Percentiles rank a stretch among this genome's conserved stretches.
Evolutionary conservation across 139 green algal genomes (phyloP).

Genomic region (Chlorella sp.): DNA sequence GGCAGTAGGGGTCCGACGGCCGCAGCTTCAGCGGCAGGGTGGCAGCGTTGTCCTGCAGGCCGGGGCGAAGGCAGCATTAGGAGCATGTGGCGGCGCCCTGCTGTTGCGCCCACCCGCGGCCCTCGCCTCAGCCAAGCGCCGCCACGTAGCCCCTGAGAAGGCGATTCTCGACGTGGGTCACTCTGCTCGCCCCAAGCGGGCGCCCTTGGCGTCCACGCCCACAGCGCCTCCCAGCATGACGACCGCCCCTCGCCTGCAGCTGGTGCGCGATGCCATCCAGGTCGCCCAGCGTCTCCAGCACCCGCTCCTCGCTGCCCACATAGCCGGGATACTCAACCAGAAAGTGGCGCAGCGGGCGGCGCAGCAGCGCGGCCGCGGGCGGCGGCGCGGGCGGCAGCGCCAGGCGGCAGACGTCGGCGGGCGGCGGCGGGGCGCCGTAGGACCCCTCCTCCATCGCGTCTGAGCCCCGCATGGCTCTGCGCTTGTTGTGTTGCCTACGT

Average conservation of each 20-base stretch:
- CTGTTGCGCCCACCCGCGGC: too few species aligned
- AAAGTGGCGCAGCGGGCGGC: neutral
- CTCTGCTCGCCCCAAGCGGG: too few species aligned
- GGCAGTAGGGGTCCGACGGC: constrained; percentile 19
- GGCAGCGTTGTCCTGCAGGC: constrained; percentile 17
- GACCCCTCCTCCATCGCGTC: too few species aligned
- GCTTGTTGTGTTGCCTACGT: too few species aligned
- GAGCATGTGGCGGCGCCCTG: neutral
- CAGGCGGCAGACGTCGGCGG: neutral
- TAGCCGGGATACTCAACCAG: constrained; percentile 40
- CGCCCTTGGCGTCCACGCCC: too few species aligned
- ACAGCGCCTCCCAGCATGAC: neutral
- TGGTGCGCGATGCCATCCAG: constrained; percentile 23
- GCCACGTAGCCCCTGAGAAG: too few species aligned
- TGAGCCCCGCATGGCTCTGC: too few species aligned
- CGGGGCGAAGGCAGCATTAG: neutral
- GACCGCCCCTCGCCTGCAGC: constrained; percentile 1
- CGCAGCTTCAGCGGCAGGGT: constrained; percentile 27
- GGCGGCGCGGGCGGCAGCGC: neutral
- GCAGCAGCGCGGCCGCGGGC: too few species aligned
- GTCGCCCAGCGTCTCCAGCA: constrained; percentile 33
- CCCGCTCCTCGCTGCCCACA: constrained; percentile 12
- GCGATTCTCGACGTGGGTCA: too few species aligned
- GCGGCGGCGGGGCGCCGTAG: neutral
- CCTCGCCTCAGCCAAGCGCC: too few species aligned